Conservation (phyloP, 2,329 filamentous ascomycete genomes). For the Tolypocladium sp. region DNA sequence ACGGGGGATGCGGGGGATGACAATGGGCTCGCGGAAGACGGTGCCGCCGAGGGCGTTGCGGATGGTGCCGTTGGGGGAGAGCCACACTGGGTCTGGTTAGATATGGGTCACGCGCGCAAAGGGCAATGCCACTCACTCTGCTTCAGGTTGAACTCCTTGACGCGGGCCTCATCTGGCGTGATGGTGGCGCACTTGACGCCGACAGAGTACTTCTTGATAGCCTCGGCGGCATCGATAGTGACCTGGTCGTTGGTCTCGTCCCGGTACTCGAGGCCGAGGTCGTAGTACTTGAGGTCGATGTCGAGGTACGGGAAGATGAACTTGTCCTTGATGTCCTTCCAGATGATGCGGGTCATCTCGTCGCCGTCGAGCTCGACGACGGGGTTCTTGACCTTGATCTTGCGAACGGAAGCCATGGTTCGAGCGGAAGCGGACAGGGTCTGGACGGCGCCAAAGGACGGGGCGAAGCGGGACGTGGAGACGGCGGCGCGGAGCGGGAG, state of each 20-base stretch:
- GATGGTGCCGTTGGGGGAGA: slow-evolving; percentile 91
- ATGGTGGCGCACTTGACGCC: slow-evolving; percentile 99
- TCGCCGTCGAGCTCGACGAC: slow-evolving; percentile 94
- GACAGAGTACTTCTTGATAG: slow-evolving; percentile 98
- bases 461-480: slow-evolving; percentile 29
- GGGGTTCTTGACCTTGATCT: slow-evolving; percentile 99
- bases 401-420: slow-evolving; percentile 53
- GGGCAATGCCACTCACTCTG: slow-evolving; percentile 56
- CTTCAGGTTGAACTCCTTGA: slow-evolving; percentile 98
- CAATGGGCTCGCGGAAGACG: slow-evolving; percentile 97
- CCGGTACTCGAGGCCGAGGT: slow-evolving; percentile 86
- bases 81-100: slow-evolving; percentile 69
- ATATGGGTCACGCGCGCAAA: neutral
- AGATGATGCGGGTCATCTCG: slow-evolving; percentile 98
- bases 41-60: slow-evolving; percentile 75
- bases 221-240: slow-evolving; percentile 88
- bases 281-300: slow-evolving; percentile 97
- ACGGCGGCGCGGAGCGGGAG: slow-evolving; percentile 14
- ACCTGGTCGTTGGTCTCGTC: slow-evolving; percentile 96
- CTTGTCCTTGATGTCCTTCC: slow-evolving; percentile 98
- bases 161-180: slow-evolving; percentile 91
- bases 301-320: slow-evolving; percentile 95
- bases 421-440: slow-evolving; percentile 56
- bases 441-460: slow-evolving; percentile 33
- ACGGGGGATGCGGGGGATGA: slow-evolving; percentile 86